Conservation (phyloP, 176 grass and related monocot species). For the Luzula sylvatica region DNA sequence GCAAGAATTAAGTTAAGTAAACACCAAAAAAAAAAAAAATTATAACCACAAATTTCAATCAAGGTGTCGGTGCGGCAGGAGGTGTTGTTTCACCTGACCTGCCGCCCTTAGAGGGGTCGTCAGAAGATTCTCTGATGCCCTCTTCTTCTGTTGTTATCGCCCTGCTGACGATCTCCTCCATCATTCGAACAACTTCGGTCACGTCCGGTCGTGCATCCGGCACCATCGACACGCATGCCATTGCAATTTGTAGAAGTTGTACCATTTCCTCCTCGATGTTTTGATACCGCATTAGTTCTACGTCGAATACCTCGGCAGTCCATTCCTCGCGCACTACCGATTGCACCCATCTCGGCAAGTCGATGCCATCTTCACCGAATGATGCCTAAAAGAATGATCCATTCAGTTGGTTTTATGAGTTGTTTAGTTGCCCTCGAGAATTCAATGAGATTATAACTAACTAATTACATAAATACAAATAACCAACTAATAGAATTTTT, state of each 20-base stretch:
- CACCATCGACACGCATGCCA: constrained; percentile 55
- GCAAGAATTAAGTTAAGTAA: constrained; percentile 42
- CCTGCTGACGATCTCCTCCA: constrained; percentile 45
- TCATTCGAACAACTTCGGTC: constrained; percentile 39
- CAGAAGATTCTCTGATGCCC: constrained; percentile 33
- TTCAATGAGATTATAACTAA: neutral
- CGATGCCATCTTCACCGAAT: constrained; percentile 68
- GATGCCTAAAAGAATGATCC: constrained; percentile 21
- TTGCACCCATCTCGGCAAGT: constrained; percentile 85
- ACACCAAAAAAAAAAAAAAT: constrained; percentile 18
- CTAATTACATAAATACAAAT: neutral
- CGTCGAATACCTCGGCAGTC: constrained; percentile 95
- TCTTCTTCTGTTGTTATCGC: constrained; percentile 40
- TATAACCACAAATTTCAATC: constrained; percentile 39
- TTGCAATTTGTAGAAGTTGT: constrained; percentile 74
- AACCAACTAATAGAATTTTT: neutral
- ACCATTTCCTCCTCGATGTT: constrained; percentile 90
- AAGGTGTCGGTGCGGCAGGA: constrained; percentile 50
- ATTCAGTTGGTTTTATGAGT: neutral
- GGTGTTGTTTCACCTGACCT: constrained; percentile 45
- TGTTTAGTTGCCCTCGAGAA: neutral
- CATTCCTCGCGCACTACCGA: constrained; percentile 95
- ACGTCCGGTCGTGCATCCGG: constrained; percentile 52
- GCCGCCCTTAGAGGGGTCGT: constrained; percentile 25
- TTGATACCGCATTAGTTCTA: constrained; percentile 41